These are phyloP conservation scores for Colletotrichum sp. DNA, from an alignment of 2,329 filamentous ascomycete species.

Conservation along the genomic window DNA sequence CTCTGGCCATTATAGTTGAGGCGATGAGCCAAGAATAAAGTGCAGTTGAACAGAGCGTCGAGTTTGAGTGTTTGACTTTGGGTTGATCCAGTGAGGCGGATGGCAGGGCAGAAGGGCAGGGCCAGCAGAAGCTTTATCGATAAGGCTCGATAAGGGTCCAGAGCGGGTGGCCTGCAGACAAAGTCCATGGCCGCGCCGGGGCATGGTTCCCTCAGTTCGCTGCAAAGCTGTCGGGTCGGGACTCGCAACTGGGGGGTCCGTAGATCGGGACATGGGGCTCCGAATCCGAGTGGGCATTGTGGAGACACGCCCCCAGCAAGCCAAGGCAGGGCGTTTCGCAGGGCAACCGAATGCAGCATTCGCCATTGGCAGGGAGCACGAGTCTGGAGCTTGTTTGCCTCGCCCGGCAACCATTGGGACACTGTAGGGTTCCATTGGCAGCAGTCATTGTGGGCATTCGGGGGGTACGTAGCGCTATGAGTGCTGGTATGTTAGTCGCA, in stretches of 20 bases:
- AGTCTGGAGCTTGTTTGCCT: slow-evolving; percentile 5
- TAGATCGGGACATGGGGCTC: slow-evolving; percentile 16
- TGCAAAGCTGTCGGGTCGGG: not conserved
- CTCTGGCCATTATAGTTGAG: not conserved
- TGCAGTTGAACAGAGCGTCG: not conserved
- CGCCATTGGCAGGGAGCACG: not conserved
- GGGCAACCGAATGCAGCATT: slow-evolving; percentile 17
- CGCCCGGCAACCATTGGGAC: not conserved
- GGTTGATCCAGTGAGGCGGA: not conserved
- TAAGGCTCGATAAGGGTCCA: slow-evolving; percentile 8
- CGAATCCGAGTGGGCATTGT: slow-evolving; percentile 3
- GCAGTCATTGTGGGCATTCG: not conserved
- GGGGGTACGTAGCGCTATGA: not conserved
- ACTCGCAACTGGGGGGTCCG: slow-evolving; percentile 5
- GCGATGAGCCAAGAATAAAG: not conserved
- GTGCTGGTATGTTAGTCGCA: not conserved
- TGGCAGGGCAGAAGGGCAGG: not conserved
- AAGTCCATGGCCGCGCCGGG: not conserved
- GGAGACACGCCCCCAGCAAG: not conserved
- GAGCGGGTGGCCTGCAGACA: not conserved
- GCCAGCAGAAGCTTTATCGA: not conserved
- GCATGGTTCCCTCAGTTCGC: not conserved
- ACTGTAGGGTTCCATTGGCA: not conserved
- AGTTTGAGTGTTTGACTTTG: not conserved
- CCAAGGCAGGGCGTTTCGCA: slow-evolving; percentile 19